These are phyloP conservation scores for Isabelozyma pseudorhagii DNA, from an alignment of 805 yeast species.

Conservation along the genomic window DNA sequence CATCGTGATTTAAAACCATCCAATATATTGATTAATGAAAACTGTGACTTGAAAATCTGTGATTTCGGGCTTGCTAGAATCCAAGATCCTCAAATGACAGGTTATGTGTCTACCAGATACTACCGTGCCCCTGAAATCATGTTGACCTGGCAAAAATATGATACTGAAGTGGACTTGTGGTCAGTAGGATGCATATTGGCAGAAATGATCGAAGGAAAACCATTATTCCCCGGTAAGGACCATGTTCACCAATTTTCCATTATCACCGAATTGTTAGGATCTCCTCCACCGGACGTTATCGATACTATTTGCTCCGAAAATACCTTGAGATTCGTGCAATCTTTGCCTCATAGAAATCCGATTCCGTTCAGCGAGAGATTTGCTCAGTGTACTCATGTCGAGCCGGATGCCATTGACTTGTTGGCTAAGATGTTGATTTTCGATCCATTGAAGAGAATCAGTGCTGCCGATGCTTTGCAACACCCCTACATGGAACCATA, in stretches of 20 bases:
- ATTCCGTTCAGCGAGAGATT: constrained; percentile 82
- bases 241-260: constrained; percentile 98
- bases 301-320: constrained; percentile 95
- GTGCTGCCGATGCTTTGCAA: constrained; percentile 84
- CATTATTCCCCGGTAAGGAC: constrained; percentile 96
- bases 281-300: constrained; percentile 95
- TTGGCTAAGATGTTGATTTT: constrained; percentile 88
- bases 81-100: constrained; percentile 99
- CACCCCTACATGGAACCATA: constrained; percentile 93
- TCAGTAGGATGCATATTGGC: constrained; percentile 96
- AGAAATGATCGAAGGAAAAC: constrained; percentile 96
- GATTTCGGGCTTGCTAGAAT: constrained; percentile 95
- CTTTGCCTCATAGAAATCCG: constrained; percentile 92
- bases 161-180: constrained; percentile 96
- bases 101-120: constrained; percentile 92
- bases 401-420: constrained; percentile 84
- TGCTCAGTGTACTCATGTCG: constrained; percentile 57
- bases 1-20: constrained; percentile 87
- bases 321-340: constrained; percentile 88
- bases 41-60: constrained; percentile 87
- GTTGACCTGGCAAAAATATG: constrained; percentile 98
- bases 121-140: constrained; percentile 98
- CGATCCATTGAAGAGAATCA: constrained; percentile 91
- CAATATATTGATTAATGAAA: constrained; percentile 81
- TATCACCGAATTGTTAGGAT: constrained; percentile 92